Base-by-base conservation (phyloP, 371 early-diverging fungal species). In the Saksenaea vasiformis region DNA sequence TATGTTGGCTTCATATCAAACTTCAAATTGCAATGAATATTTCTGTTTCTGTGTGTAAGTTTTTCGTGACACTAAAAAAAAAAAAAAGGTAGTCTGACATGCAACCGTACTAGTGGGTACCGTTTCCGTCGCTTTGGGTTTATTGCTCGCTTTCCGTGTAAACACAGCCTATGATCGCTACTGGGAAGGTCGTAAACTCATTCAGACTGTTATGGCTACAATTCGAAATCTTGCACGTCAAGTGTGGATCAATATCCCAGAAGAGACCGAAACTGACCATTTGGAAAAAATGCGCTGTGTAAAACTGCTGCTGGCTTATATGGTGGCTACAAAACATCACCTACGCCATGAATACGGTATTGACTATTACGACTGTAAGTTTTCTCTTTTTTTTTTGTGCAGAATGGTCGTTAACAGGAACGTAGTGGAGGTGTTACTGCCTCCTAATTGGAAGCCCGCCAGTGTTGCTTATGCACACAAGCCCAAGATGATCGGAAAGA, bases 401-500 rank as follows among this genome's bases (percentile, higher is more conserved):
- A 62, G 65, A 54, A 65, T 55, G 31, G 7, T 31, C 31, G 7
- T 17, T 47, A 65, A 54, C 95, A 73, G 31, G 93, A 55, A n/a
- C 84, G 26, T 95, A 95, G 60, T 95, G 90, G 53, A 95, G 55
- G 1, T 95, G 95, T 62, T 95, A 59, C 57, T 87, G 80, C 67
- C 93, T 84, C 66, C 94, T 72, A 62, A 58, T 15, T 65, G 66
- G 66, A 26, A 35, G 41, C 66, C 66, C 13, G 39, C 53, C 35
- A 65, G 66, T 37, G 60, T 65, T 1, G 44, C 54, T n/a, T 34
- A 54, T 38, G 61, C 51, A 47, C 17, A 11, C 10, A 96, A 93
- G 55, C 87, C 82, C 37, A 95, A 69, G 24, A 92, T 88, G 35
- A 91, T 89, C 0, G 96, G 96, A 85, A 97, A 95, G 72, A 96